Evolutionary conservation across 495 filamentous ascomycete genomes (phyloP), one percentile per base, ranked within the genome.

Genomic region (Talaromyces ruber): DNA sequence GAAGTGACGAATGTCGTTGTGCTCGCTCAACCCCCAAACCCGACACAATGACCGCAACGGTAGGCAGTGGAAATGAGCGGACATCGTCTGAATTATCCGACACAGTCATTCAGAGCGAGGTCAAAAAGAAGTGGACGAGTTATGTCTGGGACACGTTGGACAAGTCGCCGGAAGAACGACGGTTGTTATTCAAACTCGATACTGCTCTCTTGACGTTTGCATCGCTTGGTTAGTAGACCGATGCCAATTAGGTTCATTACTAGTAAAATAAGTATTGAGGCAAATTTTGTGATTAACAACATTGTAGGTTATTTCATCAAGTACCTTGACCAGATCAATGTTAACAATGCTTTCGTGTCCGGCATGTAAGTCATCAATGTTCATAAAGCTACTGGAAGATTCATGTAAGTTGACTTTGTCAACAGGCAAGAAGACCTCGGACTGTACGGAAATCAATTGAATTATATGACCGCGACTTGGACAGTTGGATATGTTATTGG

Each of bases 401-500:
- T 2, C 29, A 18, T 43, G 11, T 26, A 0, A 63, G 9, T 22
- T 11, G 26, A 56, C 2, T 22, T 21, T 11, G 11, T 12, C 25
- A 7, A 34, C 24, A 86, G 85, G 84, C 84, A 87, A 64, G 84
- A 88, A 64, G 83, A 86, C 50, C 66, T 88, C 12, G 73, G 76
- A 21, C 65, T 88, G 21, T 80, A 81, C 57, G 79, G 80, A 18
- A 85, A 82, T 47, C 64, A 88, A 65, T 67, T 79, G 2, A 77
- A 75, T 63, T 74, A 75, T 59, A 77, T 83, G 74, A 75, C 76
- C 51, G 79, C 81, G 2, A 78, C 72, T 58, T 89, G 82, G 80
- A 88, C 84, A 0, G 79, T 86, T 16, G 86, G 86, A 14, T 85
- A 87, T 63, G 80, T 88, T 2, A 74, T 87, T 50, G 85, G 84